phyloP scores from a whole-genome alignment of 1,284 basidiomycete genomes.

The Ceratobasidium papillatum region DNA sequence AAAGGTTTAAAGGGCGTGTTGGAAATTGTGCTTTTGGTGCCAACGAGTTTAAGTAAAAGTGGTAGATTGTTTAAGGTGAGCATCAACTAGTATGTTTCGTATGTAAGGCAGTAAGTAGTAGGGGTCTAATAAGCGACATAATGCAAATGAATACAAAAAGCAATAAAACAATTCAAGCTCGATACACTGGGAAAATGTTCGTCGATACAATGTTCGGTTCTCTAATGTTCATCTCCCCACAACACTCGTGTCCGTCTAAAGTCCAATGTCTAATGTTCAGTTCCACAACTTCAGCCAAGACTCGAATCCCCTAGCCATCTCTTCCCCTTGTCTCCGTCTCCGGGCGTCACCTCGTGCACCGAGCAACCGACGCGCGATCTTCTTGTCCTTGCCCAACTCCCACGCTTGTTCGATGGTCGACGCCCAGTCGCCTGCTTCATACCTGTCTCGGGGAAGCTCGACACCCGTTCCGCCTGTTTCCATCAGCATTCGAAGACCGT shows the following conservation, averaged over 20 bases:
- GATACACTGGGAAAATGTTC: slow-evolving; percentile 16
- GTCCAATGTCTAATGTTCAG: neutral
- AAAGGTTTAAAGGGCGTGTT: slow-evolving; percentile 43
- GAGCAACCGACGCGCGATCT: slow-evolving; percentile 50
- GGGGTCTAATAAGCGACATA: neutral
- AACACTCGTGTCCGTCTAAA: neutral
- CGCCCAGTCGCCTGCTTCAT: slow-evolving; percentile 77
- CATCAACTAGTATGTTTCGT: slow-evolving; percentile 1
- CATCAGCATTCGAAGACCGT: slow-evolving; percentile 72
- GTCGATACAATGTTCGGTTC: slow-evolving; percentile 13
- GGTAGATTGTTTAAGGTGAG: slow-evolving; percentile 5
- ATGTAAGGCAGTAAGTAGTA: neutral
- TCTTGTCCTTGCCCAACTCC: slow-evolving; percentile 59
- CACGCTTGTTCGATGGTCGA: slow-evolving; percentile 65
- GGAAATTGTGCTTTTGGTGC: slow-evolving; percentile 43
- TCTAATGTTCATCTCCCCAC: slow-evolving; percentile 1
- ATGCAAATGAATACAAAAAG: slow-evolving; percentile 22
- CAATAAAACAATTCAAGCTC: neutral
- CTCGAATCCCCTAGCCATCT: slow-evolving; percentile 62
- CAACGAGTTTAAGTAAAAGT: slow-evolving; percentile 35
- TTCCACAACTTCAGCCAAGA: slow-evolving; percentile 60
- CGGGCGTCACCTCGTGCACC: slow-evolving; percentile 54
- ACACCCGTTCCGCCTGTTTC: slow-evolving; percentile 68
- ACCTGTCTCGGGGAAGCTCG: slow-evolving; percentile 67
- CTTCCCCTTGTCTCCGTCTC: slow-evolving; percentile 57